phyloP scores from a whole-genome alignment of 441 rosid genomes.

The Arabidopsis lyrata region DNA sequence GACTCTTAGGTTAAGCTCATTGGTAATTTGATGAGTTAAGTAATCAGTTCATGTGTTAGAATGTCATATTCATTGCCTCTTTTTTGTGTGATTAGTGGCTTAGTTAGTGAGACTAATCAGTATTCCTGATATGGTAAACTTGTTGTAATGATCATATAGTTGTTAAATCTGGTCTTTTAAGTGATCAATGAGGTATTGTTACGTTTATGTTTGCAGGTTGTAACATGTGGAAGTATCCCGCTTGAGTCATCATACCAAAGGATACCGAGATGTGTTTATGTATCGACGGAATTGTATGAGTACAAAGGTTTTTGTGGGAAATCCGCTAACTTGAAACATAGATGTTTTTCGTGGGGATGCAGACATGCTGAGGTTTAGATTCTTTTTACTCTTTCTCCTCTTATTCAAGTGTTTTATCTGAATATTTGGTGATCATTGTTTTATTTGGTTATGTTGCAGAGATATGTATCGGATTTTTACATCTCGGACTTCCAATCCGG shows the following conservation, averaged over 20 bases:
- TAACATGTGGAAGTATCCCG: conserved; percentile 90
- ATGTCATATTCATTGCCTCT: conserved; percentile 24
- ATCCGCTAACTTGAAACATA: conserved; percentile 72
- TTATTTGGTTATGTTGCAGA: conserved; percentile 53
- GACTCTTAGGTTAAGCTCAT: not conserved
- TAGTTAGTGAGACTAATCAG: conserved; percentile 3
- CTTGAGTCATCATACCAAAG: conserved; percentile 87
- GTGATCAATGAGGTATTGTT: not conserved
- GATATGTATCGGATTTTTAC: conserved; percentile 87
- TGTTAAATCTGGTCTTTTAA: not conserved
- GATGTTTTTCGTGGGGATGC: conserved; percentile 87
- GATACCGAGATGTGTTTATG: conserved; percentile 78
- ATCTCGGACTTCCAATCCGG: conserved; percentile 93
- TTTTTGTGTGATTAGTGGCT: conserved; percentile 15
- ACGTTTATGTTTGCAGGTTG: conserved; percentile 60
- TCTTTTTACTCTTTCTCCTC: not conserved
- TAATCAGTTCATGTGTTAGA: conserved; percentile 9
- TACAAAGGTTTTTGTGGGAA: conserved; percentile 78
- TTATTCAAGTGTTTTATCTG: not conserved
- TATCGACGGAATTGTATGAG: conserved; percentile 81
- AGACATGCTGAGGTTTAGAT: conserved; percentile 74
- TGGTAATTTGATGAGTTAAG: not conserved
- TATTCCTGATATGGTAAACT: conserved; percentile 6
- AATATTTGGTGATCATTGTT: not conserved
- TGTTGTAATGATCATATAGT: not conserved